Evolutionary conservation across 148 eudicot species (phyloP), one percentile per base, ranked within the genome.

Genomic region (Fagopyrum tataricum): DNA sequence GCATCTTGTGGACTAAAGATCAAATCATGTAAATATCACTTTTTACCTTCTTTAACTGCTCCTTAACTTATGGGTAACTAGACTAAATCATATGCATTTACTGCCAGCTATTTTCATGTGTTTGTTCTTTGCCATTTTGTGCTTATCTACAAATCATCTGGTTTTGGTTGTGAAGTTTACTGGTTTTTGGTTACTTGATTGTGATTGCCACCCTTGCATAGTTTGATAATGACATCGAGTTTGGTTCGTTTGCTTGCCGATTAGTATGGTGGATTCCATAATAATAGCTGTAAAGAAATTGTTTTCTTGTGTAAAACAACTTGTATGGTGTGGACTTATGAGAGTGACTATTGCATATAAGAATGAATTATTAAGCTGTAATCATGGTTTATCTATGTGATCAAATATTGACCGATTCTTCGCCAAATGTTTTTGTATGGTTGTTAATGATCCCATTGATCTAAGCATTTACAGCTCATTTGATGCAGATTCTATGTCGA

Each of bases 1-100:
- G 91, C 79, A 85, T 94, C 59, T 87, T 94, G 13, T 94, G 98
- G 98, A 83, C 91, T 76, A 73, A 87, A 64, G 81, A 87, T 78
- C 86, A 79, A 53, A 91, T 94, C 77, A 88, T 94, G 92, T 88
- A 86, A 76, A 43, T 69, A 40, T 23, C 14, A 18, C 31, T 9
- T 20, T 44, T 20, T 43, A n/a, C 24, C 24, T 31, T 31, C 37
- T 31, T 31, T 31, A 31, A 31, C 37, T 31, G 37, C 1, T 31
- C 37, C 37, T 31, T 31, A 31, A 31, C 37, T 31, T 31, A 31
- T 31, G 1, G 1, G 37, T 31, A 31, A 31, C 37, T 31, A 31
- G 1, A 31, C 37, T n/a, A 31, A 31, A 31, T 31, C 37, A 31
- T 31, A 31, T 31, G 37, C 37, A 31, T 31, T 31, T 31, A 31